A percentile compares a stretch with the other conserved stretches of the same genome.
Conservation (phyloP, 495 filamentous ascomycete genomes). For the Talaromyces borbonicus region DNA sequence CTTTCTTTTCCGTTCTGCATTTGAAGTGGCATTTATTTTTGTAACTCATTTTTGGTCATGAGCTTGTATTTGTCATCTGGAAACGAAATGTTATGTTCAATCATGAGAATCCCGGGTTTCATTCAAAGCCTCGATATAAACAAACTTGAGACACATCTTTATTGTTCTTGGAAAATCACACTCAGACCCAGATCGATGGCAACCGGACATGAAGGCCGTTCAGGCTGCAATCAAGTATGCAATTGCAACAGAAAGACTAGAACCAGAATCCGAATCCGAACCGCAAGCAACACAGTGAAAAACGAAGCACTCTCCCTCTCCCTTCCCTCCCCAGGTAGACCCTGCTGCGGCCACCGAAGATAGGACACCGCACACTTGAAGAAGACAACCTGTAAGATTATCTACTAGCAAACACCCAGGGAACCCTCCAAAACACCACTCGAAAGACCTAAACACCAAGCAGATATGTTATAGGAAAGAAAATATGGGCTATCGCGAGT, state of each 20-base stretch:
- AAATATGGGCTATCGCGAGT: conserved; percentile 3
- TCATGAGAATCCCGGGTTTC: too few species aligned
- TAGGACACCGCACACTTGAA: conserved; percentile 1
- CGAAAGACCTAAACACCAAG: not conserved
- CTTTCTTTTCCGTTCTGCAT: not conserved
- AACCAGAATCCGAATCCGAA: not conserved
- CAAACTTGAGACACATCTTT: too few species aligned
- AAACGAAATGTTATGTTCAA: too few species aligned
- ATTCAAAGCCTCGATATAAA: too few species aligned
- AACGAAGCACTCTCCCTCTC: not conserved
- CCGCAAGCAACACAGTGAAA: not conserved
- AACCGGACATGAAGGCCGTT: not conserved
- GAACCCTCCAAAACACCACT: not conserved
- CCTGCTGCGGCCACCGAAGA: not conserved
- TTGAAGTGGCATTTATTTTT: not conserved
- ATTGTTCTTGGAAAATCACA: conserved; percentile 2
- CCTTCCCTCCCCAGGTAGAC: conserved; percentile 1
- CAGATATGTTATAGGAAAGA: not conserved
- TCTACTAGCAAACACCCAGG: conserved; percentile 1
- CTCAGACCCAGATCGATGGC: not conserved
- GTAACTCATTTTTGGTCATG: not conserved
- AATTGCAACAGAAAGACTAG: conserved; percentile 4
- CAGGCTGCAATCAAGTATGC: conserved; percentile 1
- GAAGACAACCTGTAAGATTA: conserved; percentile 1
- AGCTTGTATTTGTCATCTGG: too few species aligned